These are phyloP conservation scores for Escovopsis sp. DNA, from an alignment of 2,329 filamentous ascomycete species.

Conservation along the genomic window DNA sequence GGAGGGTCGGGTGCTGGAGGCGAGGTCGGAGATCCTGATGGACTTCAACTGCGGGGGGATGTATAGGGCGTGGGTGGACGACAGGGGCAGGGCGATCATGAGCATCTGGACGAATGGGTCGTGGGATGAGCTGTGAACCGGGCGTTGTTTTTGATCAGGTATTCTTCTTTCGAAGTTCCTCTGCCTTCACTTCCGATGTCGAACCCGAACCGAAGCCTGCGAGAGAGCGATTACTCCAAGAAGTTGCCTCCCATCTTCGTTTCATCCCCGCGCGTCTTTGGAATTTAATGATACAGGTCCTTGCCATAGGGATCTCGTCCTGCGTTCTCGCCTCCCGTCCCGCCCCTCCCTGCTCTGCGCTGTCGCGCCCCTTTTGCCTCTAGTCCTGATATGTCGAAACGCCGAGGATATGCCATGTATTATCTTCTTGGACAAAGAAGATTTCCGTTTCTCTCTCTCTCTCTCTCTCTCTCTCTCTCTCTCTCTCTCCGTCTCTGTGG, in stretches of 20 bases:
- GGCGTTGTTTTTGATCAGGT: background rate
- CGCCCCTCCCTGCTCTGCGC: constrained; percentile 2
- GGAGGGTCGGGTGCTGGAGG: constrained; percentile 25
- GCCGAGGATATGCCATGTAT: constrained; percentile 18
- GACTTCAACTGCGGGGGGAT: constrained; percentile 81
- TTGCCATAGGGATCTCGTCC: background rate
- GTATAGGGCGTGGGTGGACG: constrained; percentile 65
- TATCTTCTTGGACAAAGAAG: constrained; percentile 3
- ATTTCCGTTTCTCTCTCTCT: constrained; percentile 1
- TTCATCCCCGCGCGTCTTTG: background rate
- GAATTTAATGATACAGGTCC: constrained; percentile 3
- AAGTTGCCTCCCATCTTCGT: no score
- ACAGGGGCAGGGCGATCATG: constrained; percentile 39
- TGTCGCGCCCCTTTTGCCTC: no score
- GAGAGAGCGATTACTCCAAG: no score
- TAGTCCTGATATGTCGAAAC: constrained; percentile 19
- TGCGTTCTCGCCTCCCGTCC: background rate
- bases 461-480: background rate
- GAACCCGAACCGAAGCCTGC: no score
- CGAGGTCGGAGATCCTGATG: constrained; percentile 43
- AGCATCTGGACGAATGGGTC: constrained; percentile 23
- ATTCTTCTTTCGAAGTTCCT: background rate
- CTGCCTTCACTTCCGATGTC: no score
- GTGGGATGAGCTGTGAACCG: constrained; percentile 7
- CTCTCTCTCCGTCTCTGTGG: background rate